Conservation (phyloP, 1,139 yeast genomes). For the Zygoascus meyerae region DNA sequence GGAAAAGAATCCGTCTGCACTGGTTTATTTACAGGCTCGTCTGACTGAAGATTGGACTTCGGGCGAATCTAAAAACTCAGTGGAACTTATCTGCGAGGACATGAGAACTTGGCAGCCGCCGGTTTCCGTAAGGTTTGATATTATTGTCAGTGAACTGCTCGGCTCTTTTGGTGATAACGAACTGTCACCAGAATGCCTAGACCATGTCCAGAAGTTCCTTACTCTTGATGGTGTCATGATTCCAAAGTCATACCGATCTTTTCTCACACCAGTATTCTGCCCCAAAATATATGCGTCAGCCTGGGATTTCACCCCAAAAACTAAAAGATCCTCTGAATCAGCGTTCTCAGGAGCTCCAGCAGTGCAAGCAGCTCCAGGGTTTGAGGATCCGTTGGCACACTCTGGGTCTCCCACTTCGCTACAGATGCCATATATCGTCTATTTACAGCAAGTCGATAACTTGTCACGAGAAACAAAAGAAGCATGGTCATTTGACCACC, state of each 20-base stretch:
- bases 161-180: constrained; percentile 95
- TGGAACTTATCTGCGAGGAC: constrained; percentile 51
- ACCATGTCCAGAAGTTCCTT: constrained; percentile 31
- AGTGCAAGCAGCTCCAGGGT: constrained; percentile 12
- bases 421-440: constrained; percentile 56
- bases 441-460: constrained; percentile 46
- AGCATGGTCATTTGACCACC: constrained; percentile 32
- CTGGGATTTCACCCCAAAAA: constrained; percentile 14
- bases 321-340: constrained; percentile 7
- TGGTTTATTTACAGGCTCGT: constrained; percentile 34
- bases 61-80: constrained; percentile 22
- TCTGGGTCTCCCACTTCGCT: constrained; percentile 17
- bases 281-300: constrained; percentile 43
- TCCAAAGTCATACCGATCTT: constrained; percentile 58
- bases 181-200: constrained; percentile 71
- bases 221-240: constrained; percentile 44
- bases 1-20: constrained; percentile 68
- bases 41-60: constrained; percentile 28
- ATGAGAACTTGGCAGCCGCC: constrained; percentile 46
- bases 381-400: constrained; percentile 7
- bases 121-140: constrained; percentile 34
- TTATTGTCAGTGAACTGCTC: constrained; percentile 71
- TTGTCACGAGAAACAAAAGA: constrained; percentile 24
- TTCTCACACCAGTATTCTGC: constrained; percentile 59
- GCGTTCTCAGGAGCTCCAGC: constrained; percentile 8